Conservation (phyloP, 2,329 filamentous ascomycete species). For the Mycogone perniciosa region DNA sequence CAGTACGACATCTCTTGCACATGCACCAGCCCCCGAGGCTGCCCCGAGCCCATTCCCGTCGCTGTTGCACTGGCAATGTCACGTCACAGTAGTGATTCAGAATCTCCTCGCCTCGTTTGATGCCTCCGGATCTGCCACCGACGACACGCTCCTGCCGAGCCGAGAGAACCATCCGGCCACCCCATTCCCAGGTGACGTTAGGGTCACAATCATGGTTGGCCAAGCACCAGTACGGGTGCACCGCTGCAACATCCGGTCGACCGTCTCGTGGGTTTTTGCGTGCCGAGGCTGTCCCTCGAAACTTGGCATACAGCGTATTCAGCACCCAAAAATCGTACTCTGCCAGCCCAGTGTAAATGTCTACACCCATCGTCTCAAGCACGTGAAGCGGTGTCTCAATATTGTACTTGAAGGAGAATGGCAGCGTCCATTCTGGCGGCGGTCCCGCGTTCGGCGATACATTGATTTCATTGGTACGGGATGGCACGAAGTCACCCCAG, state of each 20-base stretch:
- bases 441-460: conserved; percentile 48
- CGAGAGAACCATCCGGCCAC: conserved; percentile 67
- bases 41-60: conserved; percentile 82
- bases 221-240: conserved; percentile 93
- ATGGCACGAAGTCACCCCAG: conserved; percentile 60
- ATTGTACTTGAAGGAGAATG: conserved; percentile 72
- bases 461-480: conserved; percentile 46
- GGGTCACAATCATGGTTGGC: conserved; percentile 96
- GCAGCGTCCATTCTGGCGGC: conserved; percentile 60
- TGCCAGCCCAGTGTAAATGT: conserved; percentile 57
- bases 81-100: conserved; percentile 94
- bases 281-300: conserved; percentile 86
- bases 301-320: conserved; percentile 89
- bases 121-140: conserved; percentile 48
- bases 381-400: conserved; percentile 69
- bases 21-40: conserved; percentile 85
- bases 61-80: conserved; percentile 65
- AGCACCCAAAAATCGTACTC: conserved; percentile 73
- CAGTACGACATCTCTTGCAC: conserved; percentile 74
- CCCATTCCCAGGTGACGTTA: conserved; percentile 93
- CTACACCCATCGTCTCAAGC: conserved; percentile 77
- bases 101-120: conserved; percentile 76
- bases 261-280: conserved; percentile 70
- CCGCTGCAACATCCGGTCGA: conserved; percentile 82
- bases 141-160: conserved; percentile 53